Evolutionary conservation across 2,329 filamentous ascomycete genomes (phyloP).

Genomic region (Orbilia javanica): DNA sequence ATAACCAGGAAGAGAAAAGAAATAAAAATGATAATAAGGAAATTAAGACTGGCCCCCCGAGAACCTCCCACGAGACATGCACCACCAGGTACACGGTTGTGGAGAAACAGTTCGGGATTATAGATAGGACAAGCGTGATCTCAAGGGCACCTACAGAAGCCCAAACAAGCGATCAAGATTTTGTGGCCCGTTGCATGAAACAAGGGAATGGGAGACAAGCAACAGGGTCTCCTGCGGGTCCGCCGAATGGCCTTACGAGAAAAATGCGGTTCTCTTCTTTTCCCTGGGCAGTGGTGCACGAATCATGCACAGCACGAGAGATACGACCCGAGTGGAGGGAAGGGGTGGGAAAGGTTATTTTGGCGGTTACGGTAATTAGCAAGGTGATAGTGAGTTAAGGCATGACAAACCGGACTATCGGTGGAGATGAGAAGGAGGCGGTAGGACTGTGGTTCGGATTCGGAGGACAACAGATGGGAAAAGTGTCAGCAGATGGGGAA

Average conservation of each 20-base stretch:
- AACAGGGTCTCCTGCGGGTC: constrained; percentile 54
- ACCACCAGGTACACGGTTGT: not conserved
- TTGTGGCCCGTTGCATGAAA: constrained; percentile 49
- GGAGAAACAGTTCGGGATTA: constrained; percentile 19
- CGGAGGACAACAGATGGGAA: constrained; percentile 50
- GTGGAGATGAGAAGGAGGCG: constrained; percentile 44
- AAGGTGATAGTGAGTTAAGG: constrained; percentile 40
- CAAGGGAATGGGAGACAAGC: constrained; percentile 49
- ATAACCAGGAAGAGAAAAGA: constrained; percentile 32
- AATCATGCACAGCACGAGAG: constrained; percentile 44
- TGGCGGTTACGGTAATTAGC: constrained; percentile 47
- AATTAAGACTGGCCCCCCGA: not conserved
- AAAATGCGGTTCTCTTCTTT: constrained; percentile 26
- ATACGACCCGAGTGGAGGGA: constrained; percentile 25
- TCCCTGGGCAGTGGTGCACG: constrained; percentile 30
- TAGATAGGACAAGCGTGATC: constrained; percentile 16
- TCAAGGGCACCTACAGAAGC: constrained; percentile 46
- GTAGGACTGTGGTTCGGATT: constrained; percentile 39
- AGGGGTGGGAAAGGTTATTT: constrained; percentile 27
- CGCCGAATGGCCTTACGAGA: constrained; percentile 44
- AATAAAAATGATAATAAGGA: not conserved
- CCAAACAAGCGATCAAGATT: constrained; percentile 25
- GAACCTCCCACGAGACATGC: not conserved
- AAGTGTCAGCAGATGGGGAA: constrained; percentile 45
- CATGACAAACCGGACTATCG: constrained; percentile 48